These are phyloP conservation scores for Mycosarcoma maydis DNA, from an alignment of 1,284 basidiomycete genomes.

Conservation along the genomic window DNA sequence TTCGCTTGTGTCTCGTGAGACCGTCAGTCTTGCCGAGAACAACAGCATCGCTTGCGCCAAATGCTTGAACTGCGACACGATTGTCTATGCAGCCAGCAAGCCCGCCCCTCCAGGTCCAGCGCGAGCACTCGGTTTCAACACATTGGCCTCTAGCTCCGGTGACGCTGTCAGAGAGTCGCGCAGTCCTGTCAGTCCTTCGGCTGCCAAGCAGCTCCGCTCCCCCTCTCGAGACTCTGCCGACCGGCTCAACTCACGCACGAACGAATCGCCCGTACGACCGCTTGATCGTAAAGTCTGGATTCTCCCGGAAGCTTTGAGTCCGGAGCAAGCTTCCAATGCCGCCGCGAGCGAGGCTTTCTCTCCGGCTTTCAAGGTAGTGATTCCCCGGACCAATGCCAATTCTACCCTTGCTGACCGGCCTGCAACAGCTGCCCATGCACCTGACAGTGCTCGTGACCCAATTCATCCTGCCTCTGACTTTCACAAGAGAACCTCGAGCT, in stretches of 20 bases:
- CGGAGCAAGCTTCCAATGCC: conserved; percentile 26
- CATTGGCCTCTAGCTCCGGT: conserved; percentile 11
- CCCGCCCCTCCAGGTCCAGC: conserved; percentile 42
- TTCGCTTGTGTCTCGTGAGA: conserved; percentile 37
- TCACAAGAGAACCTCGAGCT: conserved; percentile 22
- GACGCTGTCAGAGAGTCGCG: conserved; percentile 11
- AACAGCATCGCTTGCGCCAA: conserved; percentile 38
- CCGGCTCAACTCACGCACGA: conserved; percentile 7
- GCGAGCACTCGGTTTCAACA: conserved; percentile 41
- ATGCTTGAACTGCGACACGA: conserved; percentile 44
- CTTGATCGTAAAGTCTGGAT: conserved; percentile 48
- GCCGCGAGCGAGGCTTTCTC: conserved; percentile 36
- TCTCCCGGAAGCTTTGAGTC: conserved; percentile 35
- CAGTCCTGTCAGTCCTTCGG: conserved; percentile 16
- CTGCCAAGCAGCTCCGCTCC: conserved; percentile 20
- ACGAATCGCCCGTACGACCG: conserved; percentile 40
- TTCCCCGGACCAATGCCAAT: conserved; percentile 10
- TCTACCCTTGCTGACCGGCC: no score
- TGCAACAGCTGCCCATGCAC: no score
- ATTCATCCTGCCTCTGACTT: conserved; percentile 17
- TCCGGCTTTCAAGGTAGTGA: conserved; percentile 38
- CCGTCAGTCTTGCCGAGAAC: conserved; percentile 25
- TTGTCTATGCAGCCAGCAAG: conserved; percentile 43
- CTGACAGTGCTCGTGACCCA: conserved; percentile 20
- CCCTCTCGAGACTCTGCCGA: conserved; percentile 27